Evolutionary conservation across 208 protist species (phyloP).

Genomic region (Crithidia brevicula): DNA sequence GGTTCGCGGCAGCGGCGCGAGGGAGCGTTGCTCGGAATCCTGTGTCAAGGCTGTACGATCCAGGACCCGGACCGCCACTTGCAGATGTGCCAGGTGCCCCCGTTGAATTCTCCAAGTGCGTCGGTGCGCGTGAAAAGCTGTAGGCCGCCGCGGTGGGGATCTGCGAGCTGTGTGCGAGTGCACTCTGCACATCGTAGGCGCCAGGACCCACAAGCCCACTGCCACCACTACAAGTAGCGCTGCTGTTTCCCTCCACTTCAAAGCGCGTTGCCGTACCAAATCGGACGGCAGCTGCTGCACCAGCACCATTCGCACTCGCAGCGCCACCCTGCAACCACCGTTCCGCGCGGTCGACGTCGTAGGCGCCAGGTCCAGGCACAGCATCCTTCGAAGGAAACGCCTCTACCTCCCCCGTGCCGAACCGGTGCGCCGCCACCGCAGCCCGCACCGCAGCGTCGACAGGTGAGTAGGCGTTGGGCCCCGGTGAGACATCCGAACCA

Average conservation of each 20-base stretch:
- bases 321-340: background rate
- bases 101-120: background rate
- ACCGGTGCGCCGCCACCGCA: conserved; percentile 10
- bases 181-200: conserved; percentile 37
- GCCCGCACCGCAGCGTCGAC: conserved; percentile 14
- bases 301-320: background rate
- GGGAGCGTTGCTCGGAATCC: conserved; percentile 25
- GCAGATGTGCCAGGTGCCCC: background rate
- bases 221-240: background rate
- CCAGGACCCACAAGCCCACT: conserved; percentile 49
- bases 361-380: conserved; percentile 58
- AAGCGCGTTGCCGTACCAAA: conserved; percentile 15
- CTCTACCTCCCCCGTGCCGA: too few species aligned
- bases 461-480: conserved; percentile 24
- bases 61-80: background rate
- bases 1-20: background rate
- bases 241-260: background rate
- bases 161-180: conserved; percentile 13
- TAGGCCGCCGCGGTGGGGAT: conserved; percentile 16
- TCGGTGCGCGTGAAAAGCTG: conserved; percentile 23
- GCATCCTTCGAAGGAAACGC: too few species aligned
- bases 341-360: conserved; percentile 31
- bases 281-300: background rate
- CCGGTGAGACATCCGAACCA: background rate
- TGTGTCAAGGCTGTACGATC: conserved; percentile 25